Percentiles rank a stretch among this genome's conserved stretches.
These are phyloP conservation scores for Biscutella laevigata DNA, from an alignment of 441 rosid species.

Conservation along the genomic window DNA sequence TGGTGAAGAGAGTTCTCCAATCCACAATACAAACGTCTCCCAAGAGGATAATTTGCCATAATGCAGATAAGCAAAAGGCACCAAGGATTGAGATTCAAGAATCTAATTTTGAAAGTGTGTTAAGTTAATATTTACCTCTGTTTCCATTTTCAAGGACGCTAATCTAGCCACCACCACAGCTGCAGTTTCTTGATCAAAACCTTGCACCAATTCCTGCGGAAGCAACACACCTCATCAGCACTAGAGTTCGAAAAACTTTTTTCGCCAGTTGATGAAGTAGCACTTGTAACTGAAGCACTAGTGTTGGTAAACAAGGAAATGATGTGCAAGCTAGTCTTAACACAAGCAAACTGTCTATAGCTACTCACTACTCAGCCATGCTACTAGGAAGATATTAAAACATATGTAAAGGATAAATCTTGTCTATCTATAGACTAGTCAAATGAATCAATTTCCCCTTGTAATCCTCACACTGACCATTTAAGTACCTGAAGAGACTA, in stretches of 20 bases:
- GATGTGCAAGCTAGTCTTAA: neutral
- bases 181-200: conserved; percentile 98
- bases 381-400: neutral
- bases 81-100: neutral
- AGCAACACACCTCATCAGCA: conserved; percentile 10
- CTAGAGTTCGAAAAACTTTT: too few relatives aligned
- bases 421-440: neutral
- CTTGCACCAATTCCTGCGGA: conserved; percentile 76
- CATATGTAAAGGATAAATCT: neutral
- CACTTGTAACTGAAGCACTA: neutral
- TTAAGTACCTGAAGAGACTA: conserved; percentile 2
- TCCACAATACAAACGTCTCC: neutral
- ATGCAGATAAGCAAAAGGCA: neutral
- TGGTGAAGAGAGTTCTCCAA: neutral
- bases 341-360: neutral
- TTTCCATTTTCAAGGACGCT: conserved; percentile 92
- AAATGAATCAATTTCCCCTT: neutral
- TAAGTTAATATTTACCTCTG: conserved; percentile 45
- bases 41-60: neutral
- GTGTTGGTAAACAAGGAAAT: neutral
- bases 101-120: conserved; percentile 6
- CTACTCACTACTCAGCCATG: neutral
- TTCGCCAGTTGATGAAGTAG: neutral
- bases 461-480: neutral
- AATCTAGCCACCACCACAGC: conserved; percentile 94